Evolutionary conservation across 441 rosid species (phyloP).

Genomic region (Corymbia citriodora): DNA sequence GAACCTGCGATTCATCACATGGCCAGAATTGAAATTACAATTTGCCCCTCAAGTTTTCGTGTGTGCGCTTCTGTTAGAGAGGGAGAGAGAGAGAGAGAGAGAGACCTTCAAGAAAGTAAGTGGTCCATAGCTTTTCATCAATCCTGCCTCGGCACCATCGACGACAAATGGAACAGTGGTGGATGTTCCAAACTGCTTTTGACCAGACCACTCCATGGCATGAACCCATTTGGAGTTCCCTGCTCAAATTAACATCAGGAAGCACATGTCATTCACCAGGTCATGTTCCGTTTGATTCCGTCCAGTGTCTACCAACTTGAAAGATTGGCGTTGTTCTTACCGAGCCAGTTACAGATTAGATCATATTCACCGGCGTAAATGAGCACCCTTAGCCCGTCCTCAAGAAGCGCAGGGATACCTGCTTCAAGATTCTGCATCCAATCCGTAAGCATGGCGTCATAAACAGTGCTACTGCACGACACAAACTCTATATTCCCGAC

Average conservation of each 20-base stretch:
- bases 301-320: background rate
- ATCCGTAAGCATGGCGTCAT: slow-evolving; percentile 78
- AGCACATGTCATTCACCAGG: background rate
- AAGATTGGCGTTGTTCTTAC: slow-evolving; percentile 17
- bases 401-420: slow-evolving; percentile 83
- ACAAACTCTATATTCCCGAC: slow-evolving; percentile 73
- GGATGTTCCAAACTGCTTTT: slow-evolving; percentile 44
- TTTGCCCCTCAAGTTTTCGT: background rate
- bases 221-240: slow-evolving; percentile 87
- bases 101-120: slow-evolving; percentile 76
- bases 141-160: slow-evolving; percentile 61
- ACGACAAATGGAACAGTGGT: slow-evolving; percentile 44
- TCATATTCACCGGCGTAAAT: slow-evolving; percentile 96
- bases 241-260: slow-evolving; percentile 5
- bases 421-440: slow-evolving; percentile 93
- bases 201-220: slow-evolving; percentile 79
- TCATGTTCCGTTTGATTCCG: background rate
- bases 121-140: slow-evolving; percentile 58
- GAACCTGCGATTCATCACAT: slow-evolving; percentile 30
- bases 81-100: background rate
- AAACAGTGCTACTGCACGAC: slow-evolving; percentile 73
- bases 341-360: slow-evolving; percentile 98
- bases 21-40: background rate
- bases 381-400: slow-evolving; percentile 84
- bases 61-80: background rate